A percentile compares a stretch with the other conserved stretches of the same genome.
Evolutionary conservation across 169 alveolate species (phyloP).

Genomic region (Cryptosporidium baileyi): DNA sequence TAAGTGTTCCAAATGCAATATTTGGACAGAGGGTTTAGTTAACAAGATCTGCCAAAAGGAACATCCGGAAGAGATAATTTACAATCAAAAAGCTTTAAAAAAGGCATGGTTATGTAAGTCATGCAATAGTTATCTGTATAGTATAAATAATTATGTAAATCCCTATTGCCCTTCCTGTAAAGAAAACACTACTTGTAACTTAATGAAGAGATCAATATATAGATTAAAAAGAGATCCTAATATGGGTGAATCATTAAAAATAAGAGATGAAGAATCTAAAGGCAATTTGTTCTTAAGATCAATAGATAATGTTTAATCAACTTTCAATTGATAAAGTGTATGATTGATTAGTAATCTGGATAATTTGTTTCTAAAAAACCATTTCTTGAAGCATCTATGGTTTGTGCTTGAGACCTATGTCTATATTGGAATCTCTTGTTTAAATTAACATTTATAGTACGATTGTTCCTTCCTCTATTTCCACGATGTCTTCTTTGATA

Average conservation of each 20-base stretch:
- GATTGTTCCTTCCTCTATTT: conserved; percentile 17
- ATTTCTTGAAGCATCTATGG: neutral
- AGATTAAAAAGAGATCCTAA: neutral
- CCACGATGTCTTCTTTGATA: neutral
- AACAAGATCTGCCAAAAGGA: conserved; percentile 7
- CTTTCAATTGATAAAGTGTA: neutral
- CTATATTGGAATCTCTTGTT: neutral
- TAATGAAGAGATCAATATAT: conserved; percentile 33
- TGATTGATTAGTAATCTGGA: conserved; percentile 7
- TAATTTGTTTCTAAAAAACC: neutral
- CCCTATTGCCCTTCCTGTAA: conserved; percentile 55
- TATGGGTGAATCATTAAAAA: neutral
- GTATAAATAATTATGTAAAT: conserved; percentile 16
- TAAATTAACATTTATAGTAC: neutral
- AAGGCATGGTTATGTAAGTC: conserved; percentile 52
- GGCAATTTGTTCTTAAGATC: neutral
- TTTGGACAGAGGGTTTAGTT: conserved; percentile 39
- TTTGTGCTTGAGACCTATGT: conserved; percentile 3
- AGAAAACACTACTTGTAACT: conserved; percentile 1
- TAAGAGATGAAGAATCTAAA: conserved; percentile 20
- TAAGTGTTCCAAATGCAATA: conserved; percentile 11
- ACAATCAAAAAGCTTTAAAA: conserved; percentile 18
- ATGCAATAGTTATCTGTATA: conserved; percentile 1
- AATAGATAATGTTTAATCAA: neutral
- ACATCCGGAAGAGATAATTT: conserved; percentile 26